These are phyloP conservation scores for Ascomycota sp. DNA, from an alignment of 2,329 filamentous ascomycete genomes.

Conservation along the genomic window DNA sequence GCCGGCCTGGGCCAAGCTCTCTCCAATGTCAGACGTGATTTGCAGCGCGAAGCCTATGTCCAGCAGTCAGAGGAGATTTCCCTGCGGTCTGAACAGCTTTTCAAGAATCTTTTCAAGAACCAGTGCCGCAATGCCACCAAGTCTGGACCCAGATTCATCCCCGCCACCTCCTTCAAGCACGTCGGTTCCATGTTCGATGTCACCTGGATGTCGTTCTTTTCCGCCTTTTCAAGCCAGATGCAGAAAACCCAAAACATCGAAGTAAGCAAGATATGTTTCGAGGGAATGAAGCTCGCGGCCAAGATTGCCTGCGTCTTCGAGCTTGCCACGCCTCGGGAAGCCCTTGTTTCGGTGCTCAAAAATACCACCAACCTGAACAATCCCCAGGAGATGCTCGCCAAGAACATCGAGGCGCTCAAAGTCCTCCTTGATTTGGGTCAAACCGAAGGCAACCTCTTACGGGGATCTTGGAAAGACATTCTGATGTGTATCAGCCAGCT, in stretches of 20 bases:
- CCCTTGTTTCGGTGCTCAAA: conserved; percentile 81
- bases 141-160: conserved; percentile 57
- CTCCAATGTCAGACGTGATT: conserved; percentile 75
- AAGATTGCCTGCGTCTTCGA: conserved; percentile 88
- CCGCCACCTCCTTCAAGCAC: conserved; percentile 82
- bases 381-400: conserved; percentile 80
- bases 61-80: conserved; percentile 91
- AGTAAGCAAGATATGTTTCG: conserved; percentile 78
- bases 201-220: conserved; percentile 98
- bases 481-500: conserved; percentile 90
- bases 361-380: conserved; percentile 95
- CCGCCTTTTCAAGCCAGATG: conserved; percentile 77
- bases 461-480: conserved; percentile 86
- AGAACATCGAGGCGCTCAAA: conserved; percentile 89
- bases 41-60: conserved; percentile 81
- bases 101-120: conserved; percentile 79
- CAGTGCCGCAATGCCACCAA: conserved; percentile 65
- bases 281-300: conserved; percentile 86
- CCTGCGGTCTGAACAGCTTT: conserved; percentile 55
- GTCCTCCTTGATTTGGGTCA: conserved; percentile 80
- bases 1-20: conserved; percentile 75
- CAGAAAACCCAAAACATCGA: conserved; percentile 88
- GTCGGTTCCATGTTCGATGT: conserved; percentile 97
- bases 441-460: conserved; percentile 75
- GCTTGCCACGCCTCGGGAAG: conserved; percentile 76